phyloP scores from a whole-genome alignment of 73 alveolate genomes.

The Urostyla sp. region DNA sequence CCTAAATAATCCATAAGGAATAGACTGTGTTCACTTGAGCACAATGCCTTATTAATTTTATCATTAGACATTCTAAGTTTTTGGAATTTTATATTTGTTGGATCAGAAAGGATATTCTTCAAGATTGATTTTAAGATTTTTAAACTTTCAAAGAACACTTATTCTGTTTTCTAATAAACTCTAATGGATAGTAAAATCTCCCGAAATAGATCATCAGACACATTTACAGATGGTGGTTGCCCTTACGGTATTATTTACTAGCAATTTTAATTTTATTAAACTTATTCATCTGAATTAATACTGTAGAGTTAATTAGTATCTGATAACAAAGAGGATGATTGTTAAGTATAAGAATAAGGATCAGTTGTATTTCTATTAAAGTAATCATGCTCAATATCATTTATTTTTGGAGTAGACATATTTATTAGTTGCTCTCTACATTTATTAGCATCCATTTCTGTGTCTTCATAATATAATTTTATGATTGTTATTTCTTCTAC shows the following conservation, averaged over 20 bases:
- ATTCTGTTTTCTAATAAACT: constrained; percentile 5
- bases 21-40: constrained; percentile 37
- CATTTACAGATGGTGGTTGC: constrained; percentile 2
- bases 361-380: too few species aligned
- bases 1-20: constrained; percentile 61
- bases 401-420: too few species aligned
- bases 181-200: constrained; percentile 34
- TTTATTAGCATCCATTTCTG: too few species aligned
- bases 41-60: constrained; percentile 39
- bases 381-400: too few species aligned
- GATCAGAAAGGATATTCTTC: constrained; percentile 61
- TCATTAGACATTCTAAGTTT: constrained; percentile 61
- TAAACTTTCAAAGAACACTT: constrained; percentile 14
- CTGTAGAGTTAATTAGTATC: too few species aligned
- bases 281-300: too few species aligned
- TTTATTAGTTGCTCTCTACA: too few species aligned
- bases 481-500: too few species aligned
- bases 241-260: constrained; percentile 15
- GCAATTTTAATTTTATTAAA: not conserved
- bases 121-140: constrained; percentile 44
- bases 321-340: too few species aligned
- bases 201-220: constrained; percentile 26
- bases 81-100: constrained; percentile 63
- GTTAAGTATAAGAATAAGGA: too few species aligned
- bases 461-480: too few species aligned